These are phyloP conservation scores for Daldinia grandis DNA, from an alignment of 495 filamentous ascomycete genomes.

Conservation along the genomic window DNA sequence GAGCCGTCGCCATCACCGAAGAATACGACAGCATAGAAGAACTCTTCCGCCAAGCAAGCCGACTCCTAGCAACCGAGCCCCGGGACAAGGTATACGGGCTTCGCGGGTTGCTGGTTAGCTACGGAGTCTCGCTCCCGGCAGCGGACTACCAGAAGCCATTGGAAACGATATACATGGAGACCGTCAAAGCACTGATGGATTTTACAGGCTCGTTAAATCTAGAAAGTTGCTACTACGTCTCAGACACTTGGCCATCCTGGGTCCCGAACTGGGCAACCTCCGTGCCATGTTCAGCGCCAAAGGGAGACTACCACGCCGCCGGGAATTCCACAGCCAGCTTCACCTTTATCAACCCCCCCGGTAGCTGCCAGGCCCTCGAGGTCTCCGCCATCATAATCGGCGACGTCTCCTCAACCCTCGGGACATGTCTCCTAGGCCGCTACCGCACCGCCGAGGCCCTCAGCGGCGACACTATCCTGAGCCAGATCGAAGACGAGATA, in stretches of 20 bases:
- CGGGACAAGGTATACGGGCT: conserved; percentile 10
- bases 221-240: neutral
- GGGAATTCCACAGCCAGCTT: neutral
- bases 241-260: conserved; percentile 1
- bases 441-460: neutral
- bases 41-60: conserved; percentile 4
- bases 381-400: neutral
- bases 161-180: conserved; percentile 3
- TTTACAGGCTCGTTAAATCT: neutral
- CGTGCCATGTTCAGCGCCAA: neutral
- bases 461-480: neutral
- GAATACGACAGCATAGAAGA: conserved; percentile 11
- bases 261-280: conserved; percentile 4
- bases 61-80: neutral
- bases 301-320: conserved; percentile 3
- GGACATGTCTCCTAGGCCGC: neutral
- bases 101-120: conserved; percentile 5
- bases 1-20: conserved; percentile 15
- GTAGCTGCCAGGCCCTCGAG: neutral
- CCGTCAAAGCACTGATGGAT: neutral
- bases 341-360: neutral
- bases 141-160: neutral
- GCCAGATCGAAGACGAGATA: neutral
- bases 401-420: neutral
- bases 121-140: conserved; percentile 5